phyloP scores from a whole-genome alignment of 108 stramenopile species.

The Chaetoceros tenuissimus region DNA sequence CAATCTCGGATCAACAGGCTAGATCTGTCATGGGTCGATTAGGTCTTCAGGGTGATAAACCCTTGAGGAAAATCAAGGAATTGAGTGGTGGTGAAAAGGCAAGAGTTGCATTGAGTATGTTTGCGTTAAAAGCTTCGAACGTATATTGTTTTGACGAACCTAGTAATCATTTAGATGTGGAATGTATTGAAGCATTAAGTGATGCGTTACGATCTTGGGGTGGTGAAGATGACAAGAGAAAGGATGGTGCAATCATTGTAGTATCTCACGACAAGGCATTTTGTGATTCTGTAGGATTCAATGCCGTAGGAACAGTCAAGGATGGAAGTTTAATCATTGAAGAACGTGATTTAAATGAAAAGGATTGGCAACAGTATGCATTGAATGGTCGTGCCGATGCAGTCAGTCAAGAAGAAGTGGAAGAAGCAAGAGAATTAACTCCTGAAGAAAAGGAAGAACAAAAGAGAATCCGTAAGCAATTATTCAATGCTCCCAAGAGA shows the following conservation, averaged over 20 bases:
- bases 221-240: constrained; percentile 36
- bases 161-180: constrained; percentile 37
- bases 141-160: constrained; percentile 66
- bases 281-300: constrained; percentile 79
- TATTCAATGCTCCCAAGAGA: constrained; percentile 76
- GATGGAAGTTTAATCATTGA: constrained; percentile 60
- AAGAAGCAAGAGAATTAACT: neutral
- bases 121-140: constrained; percentile 76
- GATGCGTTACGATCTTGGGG: constrained; percentile 72
- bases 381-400: constrained; percentile 1
- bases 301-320: constrained; percentile 80
- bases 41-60: constrained; percentile 74
- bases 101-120: constrained; percentile 73
- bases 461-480: constrained; percentile 40
- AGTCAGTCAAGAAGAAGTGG: neutral
- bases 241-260: constrained; percentile 81
- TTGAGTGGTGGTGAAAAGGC: constrained; percentile 82
- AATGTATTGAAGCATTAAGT: constrained; percentile 70
- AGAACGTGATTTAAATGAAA: constrained; percentile 58
- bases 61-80: constrained; percentile 38
- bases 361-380: constrained; percentile 70
- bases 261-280: constrained; percentile 88
- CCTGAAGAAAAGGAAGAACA: neutral
- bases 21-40: constrained; percentile 68
- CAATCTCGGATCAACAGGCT: constrained; percentile 69